These are phyloP conservation scores for Penicillium sp. DNA, from an alignment of 2,329 filamentous ascomycete species.

Conservation along the genomic window DNA sequence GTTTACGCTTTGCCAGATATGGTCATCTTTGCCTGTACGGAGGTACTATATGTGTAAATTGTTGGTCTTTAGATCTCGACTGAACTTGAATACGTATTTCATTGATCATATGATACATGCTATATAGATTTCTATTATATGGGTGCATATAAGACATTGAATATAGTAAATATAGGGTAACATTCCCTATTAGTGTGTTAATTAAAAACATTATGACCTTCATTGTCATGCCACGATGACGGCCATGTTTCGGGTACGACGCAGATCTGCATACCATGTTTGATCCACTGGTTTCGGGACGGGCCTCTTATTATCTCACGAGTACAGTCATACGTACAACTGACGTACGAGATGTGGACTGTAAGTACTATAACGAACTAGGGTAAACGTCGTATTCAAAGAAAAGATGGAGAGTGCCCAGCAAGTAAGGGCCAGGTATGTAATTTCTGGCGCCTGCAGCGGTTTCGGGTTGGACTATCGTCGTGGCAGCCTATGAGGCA, in stretches of 20 bases:
- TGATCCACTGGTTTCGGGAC: slow-evolving; percentile 19
- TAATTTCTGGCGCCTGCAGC: slow-evolving; percentile 25
- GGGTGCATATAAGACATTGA: not conserved
- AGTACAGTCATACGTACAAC: slow-evolving; percentile 12
- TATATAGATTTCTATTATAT: not conserved
- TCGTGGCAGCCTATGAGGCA: slow-evolving; percentile 21
- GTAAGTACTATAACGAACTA: not conserved
- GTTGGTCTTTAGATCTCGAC: not conserved
- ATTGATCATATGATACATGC: not conserved
- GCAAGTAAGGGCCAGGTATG: slow-evolving; percentile 1
- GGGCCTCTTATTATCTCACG: slow-evolving; percentile 22
- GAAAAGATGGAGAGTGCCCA: not conserved
- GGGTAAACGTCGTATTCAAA: not conserved
- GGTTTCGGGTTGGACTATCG: slow-evolving; percentile 13
- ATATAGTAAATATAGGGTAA: not conserved
- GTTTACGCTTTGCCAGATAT: slow-evolving; percentile 1
- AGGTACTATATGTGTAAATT: not conserved
- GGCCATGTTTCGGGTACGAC: slow-evolving; percentile 5
- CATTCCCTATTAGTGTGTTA: not conserved
- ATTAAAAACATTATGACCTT: not conserved
- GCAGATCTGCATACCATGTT: slow-evolving; percentile 10
- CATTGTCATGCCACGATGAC: slow-evolving; percentile 6
- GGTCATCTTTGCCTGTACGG: not conserved
- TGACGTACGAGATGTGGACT: not conserved
- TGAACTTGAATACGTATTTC: not conserved